Evolutionary conservation across 306 rosid genomes (phyloP).

Genomic region (Ziziphus jujuba): DNA sequence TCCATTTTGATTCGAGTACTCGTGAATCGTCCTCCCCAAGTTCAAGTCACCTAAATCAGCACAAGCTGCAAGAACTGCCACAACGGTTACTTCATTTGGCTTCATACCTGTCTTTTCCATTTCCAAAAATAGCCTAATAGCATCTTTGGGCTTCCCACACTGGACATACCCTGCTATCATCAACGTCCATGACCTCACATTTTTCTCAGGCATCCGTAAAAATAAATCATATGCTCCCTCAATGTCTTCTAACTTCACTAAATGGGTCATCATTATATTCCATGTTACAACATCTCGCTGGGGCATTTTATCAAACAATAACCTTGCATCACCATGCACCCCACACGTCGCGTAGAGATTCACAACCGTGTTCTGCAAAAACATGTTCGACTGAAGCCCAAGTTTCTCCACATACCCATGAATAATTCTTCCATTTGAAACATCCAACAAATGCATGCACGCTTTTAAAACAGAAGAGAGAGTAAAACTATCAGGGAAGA

Average conservation of each 20-base stretch:
- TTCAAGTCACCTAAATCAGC: slow-evolving; percentile 54
- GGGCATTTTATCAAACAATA: slow-evolving; percentile 52
- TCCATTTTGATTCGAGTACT: slow-evolving; percentile 32
- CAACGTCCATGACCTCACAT: slow-evolving; percentile 65
- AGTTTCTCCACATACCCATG: slow-evolving; percentile 56
- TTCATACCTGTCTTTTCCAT: slow-evolving; percentile 45
- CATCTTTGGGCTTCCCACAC: slow-evolving; percentile 52
- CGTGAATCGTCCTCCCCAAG: slow-evolving; percentile 48
- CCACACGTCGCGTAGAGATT: slow-evolving; percentile 38
- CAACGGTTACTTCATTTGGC: slow-evolving; percentile 54
- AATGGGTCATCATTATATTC: slow-evolving; percentile 53
- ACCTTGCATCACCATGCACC: slow-evolving; percentile 32
- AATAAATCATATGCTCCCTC: slow-evolving; percentile 45
- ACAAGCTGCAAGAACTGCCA: slow-evolving; percentile 51
- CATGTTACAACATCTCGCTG: slow-evolving; percentile 46
- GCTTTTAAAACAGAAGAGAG: slow-evolving; percentile 55
- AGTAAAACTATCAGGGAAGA: slow-evolving; percentile 40
- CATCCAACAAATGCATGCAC: slow-evolving; percentile 33
- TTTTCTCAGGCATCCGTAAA: slow-evolving; percentile 38
- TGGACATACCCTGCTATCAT: slow-evolving; percentile 48
- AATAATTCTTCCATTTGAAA: slow-evolving; percentile 41
- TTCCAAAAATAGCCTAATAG: slow-evolving; percentile 36
- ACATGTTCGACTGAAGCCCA: slow-evolving; percentile 41
- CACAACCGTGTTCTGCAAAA: slow-evolving; percentile 47
- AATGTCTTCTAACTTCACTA: slow-evolving; percentile 30